These are phyloP conservation scores for Metarhizium sp. DNA, from an alignment of 2,329 filamentous ascomycete genomes.

Conservation along the genomic window DNA sequence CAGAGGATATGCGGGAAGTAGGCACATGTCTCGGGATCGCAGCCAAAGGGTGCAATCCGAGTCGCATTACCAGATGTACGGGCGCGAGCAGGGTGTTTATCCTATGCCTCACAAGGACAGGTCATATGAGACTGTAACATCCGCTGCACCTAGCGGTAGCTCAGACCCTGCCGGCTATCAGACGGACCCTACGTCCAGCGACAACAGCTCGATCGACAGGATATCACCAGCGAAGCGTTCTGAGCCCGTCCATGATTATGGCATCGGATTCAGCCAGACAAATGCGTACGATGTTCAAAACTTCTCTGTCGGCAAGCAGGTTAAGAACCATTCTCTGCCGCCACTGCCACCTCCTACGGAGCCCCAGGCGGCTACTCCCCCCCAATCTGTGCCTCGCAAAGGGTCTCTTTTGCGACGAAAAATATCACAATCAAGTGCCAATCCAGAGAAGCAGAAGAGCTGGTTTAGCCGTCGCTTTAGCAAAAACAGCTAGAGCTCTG, in stretches of 20 bases:
- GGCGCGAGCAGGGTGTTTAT: constrained; percentile 38
- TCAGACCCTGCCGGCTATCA: constrained; percentile 71
- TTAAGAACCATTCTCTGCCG: constrained; percentile 15
- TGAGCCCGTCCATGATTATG: constrained; percentile 54
- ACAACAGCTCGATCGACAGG: constrained; percentile 85
- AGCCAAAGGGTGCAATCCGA: constrained; percentile 37
- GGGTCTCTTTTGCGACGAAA: constrained; percentile 11
- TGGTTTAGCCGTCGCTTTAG: constrained; percentile 83
- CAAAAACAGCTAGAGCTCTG: constrained; percentile 32
- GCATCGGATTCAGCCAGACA: constrained; percentile 44
- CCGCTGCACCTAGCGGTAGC: constrained; percentile 63
- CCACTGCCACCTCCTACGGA: constrained; percentile 13
- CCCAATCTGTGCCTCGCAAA: constrained; percentile 18
- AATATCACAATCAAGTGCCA: background rate
- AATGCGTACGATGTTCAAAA: constrained; percentile 31
- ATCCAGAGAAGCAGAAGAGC: constrained; percentile 70
- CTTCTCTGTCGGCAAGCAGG: constrained; percentile 22
- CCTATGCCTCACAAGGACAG: constrained; percentile 57
- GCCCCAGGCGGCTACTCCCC: constrained; percentile 10
- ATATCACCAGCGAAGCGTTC: constrained; percentile 45
- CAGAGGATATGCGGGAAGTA: constrained; percentile 6
- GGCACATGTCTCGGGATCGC: constrained; percentile 12
- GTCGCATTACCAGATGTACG: constrained; percentile 28
- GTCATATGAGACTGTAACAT: constrained; percentile 81
- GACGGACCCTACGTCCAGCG: constrained; percentile 78